These are phyloP conservation scores for Trypanosoma rangeli DNA, from an alignment of 208 protist species.

Conservation along the genomic window DNA sequence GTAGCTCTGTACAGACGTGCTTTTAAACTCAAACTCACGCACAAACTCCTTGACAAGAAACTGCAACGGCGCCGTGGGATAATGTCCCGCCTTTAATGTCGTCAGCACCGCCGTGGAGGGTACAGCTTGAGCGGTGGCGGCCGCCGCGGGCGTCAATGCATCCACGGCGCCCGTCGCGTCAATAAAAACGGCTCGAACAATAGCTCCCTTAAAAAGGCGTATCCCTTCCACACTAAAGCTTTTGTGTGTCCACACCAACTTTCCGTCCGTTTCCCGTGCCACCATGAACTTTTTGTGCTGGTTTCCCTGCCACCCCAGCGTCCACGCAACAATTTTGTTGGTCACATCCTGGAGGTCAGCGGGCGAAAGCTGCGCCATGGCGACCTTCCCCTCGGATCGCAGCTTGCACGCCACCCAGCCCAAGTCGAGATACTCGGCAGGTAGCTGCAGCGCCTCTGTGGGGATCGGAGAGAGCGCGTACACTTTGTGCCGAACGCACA, in stretches of 20 bases:
- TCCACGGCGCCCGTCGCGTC: constrained; percentile 31
- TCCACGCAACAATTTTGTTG: constrained; percentile 70
- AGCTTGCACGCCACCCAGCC: constrained; percentile 72
- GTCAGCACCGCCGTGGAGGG: constrained; percentile 11
- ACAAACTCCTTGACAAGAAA: constrained; percentile 66
- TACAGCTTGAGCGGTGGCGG: neutral
- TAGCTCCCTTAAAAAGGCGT: constrained; percentile 69
- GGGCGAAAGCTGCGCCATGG: constrained; percentile 42
- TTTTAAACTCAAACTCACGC: constrained; percentile 63
- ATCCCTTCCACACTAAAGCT: constrained; percentile 54
- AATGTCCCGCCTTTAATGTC: constrained; percentile 13
- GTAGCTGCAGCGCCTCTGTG: constrained; percentile 51
- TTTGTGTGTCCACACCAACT: constrained; percentile 56
- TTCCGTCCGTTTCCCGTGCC: constrained; percentile 63
- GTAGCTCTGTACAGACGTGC: constrained; percentile 73
- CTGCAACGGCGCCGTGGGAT: constrained; percentile 31
- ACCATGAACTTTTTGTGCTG: constrained; percentile 30
- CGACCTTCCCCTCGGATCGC: constrained; percentile 32
- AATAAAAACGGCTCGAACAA: constrained; percentile 68
- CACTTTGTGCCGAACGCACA: constrained; percentile 53
- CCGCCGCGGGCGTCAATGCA: neutral
- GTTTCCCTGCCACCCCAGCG: constrained; percentile 17
- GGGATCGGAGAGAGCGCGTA: constrained; percentile 65
- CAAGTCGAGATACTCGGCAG: constrained; percentile 56
- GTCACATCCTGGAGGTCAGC: constrained; percentile 60